Base-by-base conservation (phyloP, 2,329 filamentous ascomycete species). In the Diaporthe sp. region DNA sequence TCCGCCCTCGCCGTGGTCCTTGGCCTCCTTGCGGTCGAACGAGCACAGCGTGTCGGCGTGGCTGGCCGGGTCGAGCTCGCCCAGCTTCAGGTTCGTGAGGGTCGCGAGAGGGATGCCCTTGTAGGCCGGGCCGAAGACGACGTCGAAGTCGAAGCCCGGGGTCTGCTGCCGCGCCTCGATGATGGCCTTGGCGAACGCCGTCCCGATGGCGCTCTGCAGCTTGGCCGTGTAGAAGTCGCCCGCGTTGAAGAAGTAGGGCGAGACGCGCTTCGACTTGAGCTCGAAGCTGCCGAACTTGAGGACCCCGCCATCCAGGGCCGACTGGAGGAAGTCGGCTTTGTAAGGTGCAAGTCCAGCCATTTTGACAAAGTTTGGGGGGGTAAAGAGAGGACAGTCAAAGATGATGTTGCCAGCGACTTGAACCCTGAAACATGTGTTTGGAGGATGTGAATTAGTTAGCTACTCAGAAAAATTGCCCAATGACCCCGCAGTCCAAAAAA, bases 231-330 rank as follows among this genome's bases (percentile, higher is more conserved):
- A 95, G 85, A 98, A 97, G 80, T 94, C 91, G 75, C 96, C 95
- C 61, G 96, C 95, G 85, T 98, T 98, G 92, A 98, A 97, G 89
- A 98, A 98, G 89, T 98, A 98, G 55, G 97, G 97, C 17, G 95
- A 98, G 80, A 88, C 89, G 81, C 96, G 94, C 85, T 95, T 94
- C 71, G 96, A 98, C 87, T 99, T 99, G 82, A 99, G 91, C 79
- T 93, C 94, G 86, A 95, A 97, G 82, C 89, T 92, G 83, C 95
- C 95, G 83, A 97, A 97, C 81, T 92, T 94, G 78, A 97, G 90
- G 80, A 94, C 92, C 77, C 90, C 89, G 79, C 92, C 92, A 30
- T 87, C 84, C 78, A 96, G 89, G 81, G 93, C 90, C 74, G 93
- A 89, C 81, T 90, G 84, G 79, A 97, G 89, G 83, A 97, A 95